These are phyloP conservation scores for Zasmidium cellare DNA, from an alignment of 2,329 filamentous ascomycete species.

Conservation along the genomic window DNA sequence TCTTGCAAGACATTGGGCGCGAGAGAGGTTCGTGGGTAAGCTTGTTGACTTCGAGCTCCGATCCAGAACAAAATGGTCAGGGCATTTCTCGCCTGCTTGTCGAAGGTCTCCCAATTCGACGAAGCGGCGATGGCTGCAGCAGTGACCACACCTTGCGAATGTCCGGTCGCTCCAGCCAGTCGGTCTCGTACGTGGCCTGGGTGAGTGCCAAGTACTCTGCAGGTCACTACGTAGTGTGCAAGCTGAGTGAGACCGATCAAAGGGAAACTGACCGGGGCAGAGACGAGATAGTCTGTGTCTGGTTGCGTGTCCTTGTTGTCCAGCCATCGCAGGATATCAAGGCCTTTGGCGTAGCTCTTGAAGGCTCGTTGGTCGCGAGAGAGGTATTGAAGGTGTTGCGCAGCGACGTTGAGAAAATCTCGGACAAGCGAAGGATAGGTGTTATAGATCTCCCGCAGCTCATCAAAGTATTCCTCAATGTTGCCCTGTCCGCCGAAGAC, in stretches of 20 bases:
- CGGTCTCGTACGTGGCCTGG: slow-evolving; percentile 84
- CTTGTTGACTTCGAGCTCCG: slow-evolving; percentile 92
- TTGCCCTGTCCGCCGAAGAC: slow-evolving; percentile 98
- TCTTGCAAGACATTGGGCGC: slow-evolving; percentile 89
- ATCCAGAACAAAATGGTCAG: slow-evolving; percentile 98
- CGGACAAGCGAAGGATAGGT: slow-evolving; percentile 91
- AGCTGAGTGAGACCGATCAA: slow-evolving; percentile 95
- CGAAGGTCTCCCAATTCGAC: slow-evolving; percentile 90
- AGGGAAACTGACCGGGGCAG: slow-evolving; percentile 91
- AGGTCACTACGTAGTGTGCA: slow-evolving; percentile 92
- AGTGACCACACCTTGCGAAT: slow-evolving; percentile 94
- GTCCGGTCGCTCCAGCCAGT: slow-evolving; percentile 85
- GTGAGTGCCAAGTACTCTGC: slow-evolving; percentile 84
- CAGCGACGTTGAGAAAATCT: slow-evolving; percentile 77
- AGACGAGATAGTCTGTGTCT: slow-evolving; percentile 90
- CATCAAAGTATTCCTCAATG: slow-evolving; percentile 99
- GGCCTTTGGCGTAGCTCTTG: slow-evolving; percentile 96
- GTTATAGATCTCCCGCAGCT: slow-evolving; percentile 84
- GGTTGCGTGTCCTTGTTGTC: slow-evolving; percentile 86
- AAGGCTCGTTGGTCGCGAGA: slow-evolving; percentile 81
- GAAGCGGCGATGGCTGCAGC: slow-evolving; percentile 89
- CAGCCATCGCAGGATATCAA: slow-evolving; percentile 93
- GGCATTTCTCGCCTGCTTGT: slow-evolving; percentile 74
- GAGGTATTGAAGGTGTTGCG: slow-evolving; percentile 82
- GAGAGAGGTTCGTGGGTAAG: slow-evolving; percentile 91